phyloP scores from a whole-genome alignment of 1,284 basidiomycete genomes.

The Moesziomyces globuligerus region DNA sequence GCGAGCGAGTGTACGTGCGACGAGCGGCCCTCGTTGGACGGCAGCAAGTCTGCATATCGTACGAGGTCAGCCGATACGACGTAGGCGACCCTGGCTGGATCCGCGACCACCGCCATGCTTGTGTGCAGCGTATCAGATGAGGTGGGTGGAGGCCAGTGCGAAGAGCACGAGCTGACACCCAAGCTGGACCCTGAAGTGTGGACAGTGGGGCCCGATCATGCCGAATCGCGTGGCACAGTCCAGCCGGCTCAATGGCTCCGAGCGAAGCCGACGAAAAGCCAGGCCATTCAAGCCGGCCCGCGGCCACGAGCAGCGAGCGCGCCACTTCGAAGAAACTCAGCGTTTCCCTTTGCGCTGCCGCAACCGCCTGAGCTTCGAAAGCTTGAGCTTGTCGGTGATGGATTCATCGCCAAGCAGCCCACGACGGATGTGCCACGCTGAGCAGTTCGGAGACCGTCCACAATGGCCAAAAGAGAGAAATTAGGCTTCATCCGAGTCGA shows the following conservation, averaged over 20 bases:
- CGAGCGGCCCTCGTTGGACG: conserved; percentile 84
- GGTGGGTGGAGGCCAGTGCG: neutral
- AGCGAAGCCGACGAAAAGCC: neutral
- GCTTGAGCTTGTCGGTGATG: too few species aligned
- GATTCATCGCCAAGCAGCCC: too few species aligned
- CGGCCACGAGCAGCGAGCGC: neutral
- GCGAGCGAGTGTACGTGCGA: conserved; percentile 78
- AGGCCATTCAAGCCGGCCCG: neutral
- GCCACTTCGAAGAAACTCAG: neutral
- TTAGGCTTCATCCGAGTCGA: too few species aligned
- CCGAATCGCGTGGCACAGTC: too few species aligned
- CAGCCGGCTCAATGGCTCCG: neutral
- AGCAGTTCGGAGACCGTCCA: too few species aligned
- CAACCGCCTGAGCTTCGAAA: too few species aligned
- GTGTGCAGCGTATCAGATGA: neutral
- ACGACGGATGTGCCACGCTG: too few species aligned
- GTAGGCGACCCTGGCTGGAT: conserved; percentile 69
- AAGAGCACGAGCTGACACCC: too few species aligned
- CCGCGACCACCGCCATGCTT: conserved; percentile 7
- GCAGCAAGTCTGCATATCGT: conserved; percentile 76
- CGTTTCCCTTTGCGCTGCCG: too few species aligned
- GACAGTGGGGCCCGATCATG: neutral
- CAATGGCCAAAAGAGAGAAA: too few species aligned
- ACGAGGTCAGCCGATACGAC: conserved; percentile 74
- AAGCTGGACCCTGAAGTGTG: conserved; percentile 11